phyloP scores from a whole-genome alignment of 2,329 filamentous ascomycete genomes.

The Trichoderma koningiopsis region DNA sequence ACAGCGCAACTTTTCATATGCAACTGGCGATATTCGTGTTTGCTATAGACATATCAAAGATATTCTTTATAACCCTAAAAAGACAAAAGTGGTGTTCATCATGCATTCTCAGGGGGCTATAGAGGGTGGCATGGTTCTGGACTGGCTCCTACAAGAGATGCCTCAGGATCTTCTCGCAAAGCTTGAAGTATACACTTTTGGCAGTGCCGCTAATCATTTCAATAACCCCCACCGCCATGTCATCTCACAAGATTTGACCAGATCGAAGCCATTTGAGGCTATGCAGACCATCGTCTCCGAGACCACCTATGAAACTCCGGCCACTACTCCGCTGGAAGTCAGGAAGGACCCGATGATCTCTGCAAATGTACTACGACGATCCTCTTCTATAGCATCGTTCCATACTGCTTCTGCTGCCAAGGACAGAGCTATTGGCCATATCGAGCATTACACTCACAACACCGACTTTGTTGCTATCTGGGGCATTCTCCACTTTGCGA shows the following conservation, averaged over 20 bases:
- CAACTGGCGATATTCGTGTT: slow-evolving; percentile 66
- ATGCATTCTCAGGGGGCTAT: slow-evolving; percentile 79
- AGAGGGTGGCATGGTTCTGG: slow-evolving; percentile 70
- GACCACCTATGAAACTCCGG: slow-evolving; percentile 37
- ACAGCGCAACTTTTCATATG: slow-evolving; percentile 73
- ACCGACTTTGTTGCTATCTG: slow-evolving; percentile 74
- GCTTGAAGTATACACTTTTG: slow-evolving; percentile 78
- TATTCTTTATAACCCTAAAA: slow-evolving; percentile 61
- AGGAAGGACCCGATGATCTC: slow-evolving; percentile 29
- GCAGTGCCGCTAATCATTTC: slow-evolving; percentile 78
- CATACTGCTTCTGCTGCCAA: slow-evolving; percentile 43
- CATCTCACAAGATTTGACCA: slow-evolving; percentile 45
- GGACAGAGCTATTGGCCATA: slow-evolving; percentile 63
- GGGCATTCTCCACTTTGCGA: slow-evolving; percentile 71
- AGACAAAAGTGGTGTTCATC: slow-evolving; percentile 72
- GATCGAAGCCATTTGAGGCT: slow-evolving; percentile 40
- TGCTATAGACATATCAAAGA: slow-evolving; percentile 65
- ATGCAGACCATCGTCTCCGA: slow-evolving; percentile 42
- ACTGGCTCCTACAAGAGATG: slow-evolving; percentile 75
- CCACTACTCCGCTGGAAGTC: slow-evolving; percentile 29
- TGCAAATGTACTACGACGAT: slow-evolving; percentile 30
- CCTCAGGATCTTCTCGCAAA: slow-evolving; percentile 66
- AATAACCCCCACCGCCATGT: slow-evolving; percentile 69
- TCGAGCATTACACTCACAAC: slow-evolving; percentile 79
- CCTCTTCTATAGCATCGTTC: slow-evolving; percentile 39